Conservation (phyloP, 106 monocot species). For the Dendrobium nobile region DNA sequence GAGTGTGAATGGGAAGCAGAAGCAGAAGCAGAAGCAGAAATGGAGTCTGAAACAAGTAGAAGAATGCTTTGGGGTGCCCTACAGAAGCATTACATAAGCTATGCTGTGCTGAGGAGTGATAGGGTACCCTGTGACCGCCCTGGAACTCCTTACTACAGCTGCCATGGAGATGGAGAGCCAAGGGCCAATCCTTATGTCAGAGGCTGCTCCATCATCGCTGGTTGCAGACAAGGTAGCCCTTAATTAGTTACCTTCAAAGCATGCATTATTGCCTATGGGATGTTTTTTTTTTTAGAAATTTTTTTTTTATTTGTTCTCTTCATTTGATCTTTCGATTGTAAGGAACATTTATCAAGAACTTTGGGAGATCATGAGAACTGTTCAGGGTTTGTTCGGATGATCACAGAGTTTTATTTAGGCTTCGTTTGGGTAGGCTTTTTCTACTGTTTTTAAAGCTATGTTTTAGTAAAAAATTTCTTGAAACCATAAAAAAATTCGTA, state of each 20-base stretch:
- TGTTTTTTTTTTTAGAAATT: too few relatives aligned
- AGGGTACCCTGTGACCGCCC: conserved; percentile 55
- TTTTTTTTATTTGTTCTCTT: not conserved
- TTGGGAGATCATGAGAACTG: too few relatives aligned
- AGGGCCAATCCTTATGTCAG: conserved; percentile 55
- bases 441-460: too few relatives aligned
- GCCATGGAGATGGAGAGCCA: conserved; percentile 28
- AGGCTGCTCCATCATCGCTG: conserved; percentile 59
- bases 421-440: too few relatives aligned
- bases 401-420: too few relatives aligned
- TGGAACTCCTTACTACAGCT: conserved; percentile 68
- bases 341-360: too few relatives aligned
- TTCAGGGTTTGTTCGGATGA: too few relatives aligned
- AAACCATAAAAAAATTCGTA: too few relatives aligned
- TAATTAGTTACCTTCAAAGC: not conserved
- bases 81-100: conserved; percentile 62
- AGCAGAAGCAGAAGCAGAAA: not conserved
- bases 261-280: too few relatives aligned
- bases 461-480: too few relatives aligned
- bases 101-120: conserved; percentile 49
- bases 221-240: conserved; percentile 13
- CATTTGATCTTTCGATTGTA: not conserved
- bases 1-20: too few relatives aligned
- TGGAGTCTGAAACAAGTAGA: not conserved
- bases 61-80: not conserved